phyloP scores from a whole-genome alignment of 1,284 basidiomycete genomes.

The Afroboletus lepidellus region DNA sequence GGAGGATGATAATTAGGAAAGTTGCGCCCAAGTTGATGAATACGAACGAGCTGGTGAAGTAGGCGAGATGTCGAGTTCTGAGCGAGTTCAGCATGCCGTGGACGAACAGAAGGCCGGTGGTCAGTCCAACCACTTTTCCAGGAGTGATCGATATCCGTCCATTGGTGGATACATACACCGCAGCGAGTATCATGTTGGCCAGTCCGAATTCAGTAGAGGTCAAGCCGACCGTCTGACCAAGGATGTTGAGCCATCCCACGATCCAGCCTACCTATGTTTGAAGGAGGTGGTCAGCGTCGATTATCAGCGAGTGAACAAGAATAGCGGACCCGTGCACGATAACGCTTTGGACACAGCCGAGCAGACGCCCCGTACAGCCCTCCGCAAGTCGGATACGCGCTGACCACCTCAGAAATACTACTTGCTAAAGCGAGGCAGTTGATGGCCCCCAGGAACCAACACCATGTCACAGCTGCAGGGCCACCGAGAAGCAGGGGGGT shows the following conservation, averaged over 20 bases:
- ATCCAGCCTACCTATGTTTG: constrained; percentile 58
- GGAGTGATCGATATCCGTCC: constrained; percentile 20
- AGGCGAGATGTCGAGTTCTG: constrained; percentile 77
- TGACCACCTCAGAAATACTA: constrained; percentile 77
- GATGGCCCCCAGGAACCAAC: constrained; percentile 74
- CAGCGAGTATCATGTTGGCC: constrained; percentile 86
- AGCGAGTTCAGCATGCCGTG: constrained; percentile 82
- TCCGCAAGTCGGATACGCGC: constrained; percentile 81
- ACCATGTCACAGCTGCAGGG: constrained; percentile 81
- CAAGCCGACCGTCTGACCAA: constrained; percentile 81
- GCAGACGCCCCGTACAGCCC: constrained; percentile 79
- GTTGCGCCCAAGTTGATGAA: constrained; percentile 86
- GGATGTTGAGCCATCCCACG: constrained; percentile 85
- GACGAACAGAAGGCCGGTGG: constrained; percentile 66
- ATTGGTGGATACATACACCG: constrained; percentile 40
- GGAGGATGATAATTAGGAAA: constrained; percentile 76
- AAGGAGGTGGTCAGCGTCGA: neutral
- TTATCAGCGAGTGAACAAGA: constrained; percentile 2
- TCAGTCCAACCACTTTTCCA: constrained; percentile 76
- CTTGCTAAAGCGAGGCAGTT: constrained; percentile 79
- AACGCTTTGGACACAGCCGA: constrained; percentile 63
- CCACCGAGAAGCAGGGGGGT: constrained; percentile 76
- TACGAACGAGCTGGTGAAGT: constrained; percentile 78
- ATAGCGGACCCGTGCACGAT: constrained; percentile 54
- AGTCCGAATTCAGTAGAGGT: constrained; percentile 90